Evolutionary conservation across 176 grass and related monocot genomes (phyloP), one percentile per base, ranked within the genome.

Genomic region (Hordeum marinum): DNA sequence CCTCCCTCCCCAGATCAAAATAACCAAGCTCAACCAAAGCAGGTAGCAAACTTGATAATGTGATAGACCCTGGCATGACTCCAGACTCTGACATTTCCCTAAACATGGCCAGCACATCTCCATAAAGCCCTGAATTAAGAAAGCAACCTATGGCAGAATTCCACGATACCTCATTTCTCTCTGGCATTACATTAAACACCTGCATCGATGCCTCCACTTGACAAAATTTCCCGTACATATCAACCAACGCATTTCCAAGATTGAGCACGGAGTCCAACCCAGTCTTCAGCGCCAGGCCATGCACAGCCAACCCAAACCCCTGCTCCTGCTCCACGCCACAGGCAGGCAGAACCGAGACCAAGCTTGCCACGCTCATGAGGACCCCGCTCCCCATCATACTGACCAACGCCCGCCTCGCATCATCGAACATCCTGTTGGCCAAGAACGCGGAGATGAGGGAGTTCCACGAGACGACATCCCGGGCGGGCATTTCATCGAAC

Each of bases 381-480:
- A 79, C 11, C 14, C 40, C n/a, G 9, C 74, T 86, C 72, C 88
- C 87, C 91, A 67, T 82, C 59, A 94, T 74, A 45, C 78, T 20
- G 50, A 92, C 50, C 9, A 94, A 65, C 1, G 68, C 78, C 23
- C 18, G 26, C 76, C 80, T 89, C 3, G 86, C 79, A 0, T 90
- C 84, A 7, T 70, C 83, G 12, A 83, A 37, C 78, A 91, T 86
- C 3, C 82, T 82, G 45, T 63, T 89, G 9, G 82, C 50, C 71
- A 91, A 65, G 48, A 91, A 85, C 1, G 91, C 72, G 0, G 94
- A 97, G 25, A 94, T 45, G 0, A 97, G 52, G 2, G 94, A 97
- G 68, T 97, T 97, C 92, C 94, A 94, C 1, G 94, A 97, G 23
- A 94, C 84, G 59, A 94, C 62, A 21, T 97, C 94, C 78, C 72